Percentiles rank a stretch among this genome's conserved stretches.
phyloP scores from a whole-genome alignment of 73 alveolate genomes.

The Paramecium primaurelia region DNA sequence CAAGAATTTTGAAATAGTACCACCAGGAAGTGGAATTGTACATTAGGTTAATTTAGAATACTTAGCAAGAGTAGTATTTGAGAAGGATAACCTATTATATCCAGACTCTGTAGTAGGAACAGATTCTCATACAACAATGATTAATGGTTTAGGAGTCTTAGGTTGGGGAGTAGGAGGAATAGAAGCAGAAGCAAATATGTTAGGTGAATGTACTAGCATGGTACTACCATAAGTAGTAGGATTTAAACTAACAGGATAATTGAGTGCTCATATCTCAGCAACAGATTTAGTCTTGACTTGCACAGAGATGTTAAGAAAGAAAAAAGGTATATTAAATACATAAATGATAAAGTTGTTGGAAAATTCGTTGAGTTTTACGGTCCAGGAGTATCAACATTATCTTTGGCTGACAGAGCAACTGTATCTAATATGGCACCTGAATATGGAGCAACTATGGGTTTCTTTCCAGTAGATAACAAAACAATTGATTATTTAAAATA shows the following conservation, averaged over 20 bases:
- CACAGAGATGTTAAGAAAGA: constrained; percentile 85
- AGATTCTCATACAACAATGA: constrained; percentile 94
- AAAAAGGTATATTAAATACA: constrained; percentile 37
- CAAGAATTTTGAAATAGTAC: constrained; percentile 82
- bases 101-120: constrained; percentile 95
- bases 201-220: constrained; percentile 85
- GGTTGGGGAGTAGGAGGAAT: constrained; percentile 97
- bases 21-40: constrained; percentile 94
- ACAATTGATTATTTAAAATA: constrained; percentile 71
- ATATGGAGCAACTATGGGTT: constrained; percentile 91
- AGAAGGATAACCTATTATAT: constrained; percentile 68
- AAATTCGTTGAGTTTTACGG: constrained; percentile 92
- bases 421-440: constrained; percentile 91
- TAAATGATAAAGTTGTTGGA: constrained; percentile 70
- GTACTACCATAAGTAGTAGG: constrained; percentile 94
- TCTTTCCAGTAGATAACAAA: constrained; percentile 83
- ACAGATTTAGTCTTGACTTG: constrained; percentile 87
- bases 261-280: constrained; percentile 79
- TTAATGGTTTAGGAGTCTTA: constrained; percentile 88
- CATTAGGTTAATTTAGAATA: constrained; percentile 91
- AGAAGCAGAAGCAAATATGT: constrained; percentile 95
- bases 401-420: constrained; percentile 91
- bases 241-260: constrained; percentile 83
- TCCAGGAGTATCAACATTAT: constrained; percentile 71
- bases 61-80: constrained; percentile 85